These are phyloP conservation scores for Solanum chilense DNA, from an alignment of 257 asterid species.

Conservation along the genomic window DNA sequence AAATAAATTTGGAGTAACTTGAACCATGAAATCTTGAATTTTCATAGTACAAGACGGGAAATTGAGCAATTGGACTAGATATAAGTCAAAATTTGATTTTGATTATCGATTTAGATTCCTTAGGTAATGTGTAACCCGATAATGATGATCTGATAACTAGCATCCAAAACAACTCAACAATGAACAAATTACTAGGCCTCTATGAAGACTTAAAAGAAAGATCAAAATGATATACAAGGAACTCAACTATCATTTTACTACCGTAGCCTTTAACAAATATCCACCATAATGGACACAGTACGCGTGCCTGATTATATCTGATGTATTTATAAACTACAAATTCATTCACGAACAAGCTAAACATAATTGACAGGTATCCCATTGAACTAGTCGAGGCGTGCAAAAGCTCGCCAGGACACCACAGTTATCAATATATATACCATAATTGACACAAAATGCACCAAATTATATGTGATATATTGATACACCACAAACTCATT, in stretches of 20 bases:
- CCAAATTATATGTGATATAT: not conserved
- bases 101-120: not conserved
- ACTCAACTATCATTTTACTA: not conserved
- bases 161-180: not conserved
- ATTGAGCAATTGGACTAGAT: not conserved
- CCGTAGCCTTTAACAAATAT: not conserved
- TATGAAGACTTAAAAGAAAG: not conserved
- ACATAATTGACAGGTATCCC: not conserved
- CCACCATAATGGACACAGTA: not conserved
- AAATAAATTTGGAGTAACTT: too few species aligned
- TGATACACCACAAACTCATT: not conserved
- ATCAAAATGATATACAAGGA: not conserved
- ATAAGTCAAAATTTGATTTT: not conserved
- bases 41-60: not conserved
- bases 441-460: not conserved
- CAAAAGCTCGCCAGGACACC: not conserved
- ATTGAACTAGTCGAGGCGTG: not conserved
- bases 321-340: not conserved
- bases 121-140: not conserved
- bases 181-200: not conserved
- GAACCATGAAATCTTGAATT: not conserved
- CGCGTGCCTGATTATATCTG: not conserved
- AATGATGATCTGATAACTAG: not conserved
- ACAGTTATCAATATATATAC: not conserved
- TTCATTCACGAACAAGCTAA: not conserved